These are phyloP conservation scores for Globisporangium parvum DNA, from an alignment of 352 stramenopile genomes.

Conservation along the genomic window DNA sequence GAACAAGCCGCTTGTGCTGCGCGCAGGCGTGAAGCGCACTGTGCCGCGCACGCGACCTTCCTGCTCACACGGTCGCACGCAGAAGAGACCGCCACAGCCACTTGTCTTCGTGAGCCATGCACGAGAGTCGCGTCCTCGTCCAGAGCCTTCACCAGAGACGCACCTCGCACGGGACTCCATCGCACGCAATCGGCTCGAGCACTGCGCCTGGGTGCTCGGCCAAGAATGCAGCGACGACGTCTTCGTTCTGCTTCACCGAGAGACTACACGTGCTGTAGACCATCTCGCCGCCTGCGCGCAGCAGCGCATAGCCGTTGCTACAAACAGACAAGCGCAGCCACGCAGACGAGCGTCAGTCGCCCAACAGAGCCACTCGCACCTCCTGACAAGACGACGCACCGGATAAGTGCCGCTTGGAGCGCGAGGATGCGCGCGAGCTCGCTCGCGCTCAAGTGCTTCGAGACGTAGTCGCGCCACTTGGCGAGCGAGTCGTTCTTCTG, in stretches of 20 bases:
- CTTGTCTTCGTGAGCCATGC: too few species aligned
- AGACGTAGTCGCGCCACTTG: conserved; percentile 78
- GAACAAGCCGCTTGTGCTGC: conserved; percentile 68
- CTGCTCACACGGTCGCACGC: conserved; percentile 12
- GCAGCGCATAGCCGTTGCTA: conserved; percentile 81
- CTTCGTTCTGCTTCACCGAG: conserved; percentile 90
- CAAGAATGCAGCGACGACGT: conserved; percentile 85
- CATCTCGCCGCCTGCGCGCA: conserved; percentile 85
- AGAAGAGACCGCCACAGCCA: neutral
- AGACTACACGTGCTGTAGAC: conserved; percentile 96
- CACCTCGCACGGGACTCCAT: conserved; percentile 50
- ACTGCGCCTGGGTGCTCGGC: conserved; percentile 26
- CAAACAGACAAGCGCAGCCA: neutral
- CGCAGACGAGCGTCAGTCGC: too few species aligned
- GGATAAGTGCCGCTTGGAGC: conserved; percentile 57
- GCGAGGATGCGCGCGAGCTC: conserved; percentile 54
- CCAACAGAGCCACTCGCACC: neutral
- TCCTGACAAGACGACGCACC: conserved; percentile 10
- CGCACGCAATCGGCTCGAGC: conserved; percentile 29
- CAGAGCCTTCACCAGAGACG: neutral
- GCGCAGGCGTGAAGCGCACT: conserved; percentile 65
- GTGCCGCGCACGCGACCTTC: conserved; percentile 42
- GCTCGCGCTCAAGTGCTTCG: conserved; percentile 45
- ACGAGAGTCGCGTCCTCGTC: neutral
- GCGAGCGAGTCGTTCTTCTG: conserved; percentile 54